Evolutionary conservation across 116 monocot species (phyloP), one percentile per base, ranked within the genome.

Genomic region (Trichopus zeylanicus): DNA sequence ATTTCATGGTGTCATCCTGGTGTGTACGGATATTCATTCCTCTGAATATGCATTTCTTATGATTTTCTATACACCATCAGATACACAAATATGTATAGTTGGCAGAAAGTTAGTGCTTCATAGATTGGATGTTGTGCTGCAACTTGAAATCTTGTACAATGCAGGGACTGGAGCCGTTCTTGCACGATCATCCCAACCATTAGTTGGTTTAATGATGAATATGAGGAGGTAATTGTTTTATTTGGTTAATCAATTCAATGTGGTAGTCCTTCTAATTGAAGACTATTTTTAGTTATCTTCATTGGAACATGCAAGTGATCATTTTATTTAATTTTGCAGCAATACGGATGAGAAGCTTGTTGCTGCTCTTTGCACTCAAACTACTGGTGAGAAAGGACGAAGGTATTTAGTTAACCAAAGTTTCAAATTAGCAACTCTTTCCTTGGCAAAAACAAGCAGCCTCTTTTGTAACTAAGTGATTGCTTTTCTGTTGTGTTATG

Each of bases 331-430:
- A n/a, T 53, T 38, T 64, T 81, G 70, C 65, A 98, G 97, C 60
- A 76, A 79, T 82, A 72, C 84, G 34, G 97, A 98, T 91, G 97
- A 98, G 79, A 98, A 87, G 59, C 91, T 98, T 74, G 97, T 80
- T 75, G 84, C 91, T 75, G 87, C 81, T 59, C 77, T 98, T 38
- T 91, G 91, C 58, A 78, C 76, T 66, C 55, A 69, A 46, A 68
- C 63, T 46, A 37, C 34, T 56, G 70, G 63, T 71, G 69, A 48
- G 28, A 81, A 59, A 63, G 33, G 59, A 30, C 64, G 74, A 79
- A 87, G 90, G 90, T 84, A 60, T 62, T 54, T 0, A 42, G n/a
- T n/a, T n/a, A n/a, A n/a, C n/a, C n/a, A n/a, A n/a, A n/a, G n/a
- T n/a, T n/a, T n/a, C n/a, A n/a, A n/a, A n/a, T n/a, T n/a, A n/a